Conservation (phyloP, 768 basidiomycete genomes). For the Sporobolomyces pararoseus region DNA sequence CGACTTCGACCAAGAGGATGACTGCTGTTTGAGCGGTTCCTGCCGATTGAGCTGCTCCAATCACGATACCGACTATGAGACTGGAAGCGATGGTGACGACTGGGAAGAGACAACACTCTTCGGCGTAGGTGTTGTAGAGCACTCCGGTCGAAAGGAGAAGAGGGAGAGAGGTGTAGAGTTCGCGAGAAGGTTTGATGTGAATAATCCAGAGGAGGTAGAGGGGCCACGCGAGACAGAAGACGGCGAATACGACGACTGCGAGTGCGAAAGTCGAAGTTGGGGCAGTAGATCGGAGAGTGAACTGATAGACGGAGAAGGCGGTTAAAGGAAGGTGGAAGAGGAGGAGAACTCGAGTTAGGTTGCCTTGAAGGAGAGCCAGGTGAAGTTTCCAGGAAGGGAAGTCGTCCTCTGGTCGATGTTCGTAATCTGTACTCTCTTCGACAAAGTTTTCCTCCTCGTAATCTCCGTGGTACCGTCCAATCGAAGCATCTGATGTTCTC, state of each 20-base stretch:
- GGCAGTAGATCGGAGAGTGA: constrained; percentile 61
- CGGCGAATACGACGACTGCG: constrained; percentile 72
- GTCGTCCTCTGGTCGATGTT: constrained; percentile 9
- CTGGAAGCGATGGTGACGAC: constrained; percentile 75
- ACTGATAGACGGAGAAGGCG: constrained; percentile 82
- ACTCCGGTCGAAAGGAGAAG: constrained; percentile 86
- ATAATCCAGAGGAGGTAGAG: constrained; percentile 71
- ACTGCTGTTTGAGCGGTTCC: constrained; percentile 89
- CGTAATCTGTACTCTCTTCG: constrained; percentile 12
- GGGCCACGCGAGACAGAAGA: constrained; percentile 75
- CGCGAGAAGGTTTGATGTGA: constrained; percentile 72
- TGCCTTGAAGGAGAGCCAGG: constrained; percentile 55
- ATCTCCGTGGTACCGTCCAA: constrained; percentile 24
- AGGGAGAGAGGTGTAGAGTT: constrained; percentile 89
- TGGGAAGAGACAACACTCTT: constrained; percentile 84
- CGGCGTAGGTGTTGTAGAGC: constrained; percentile 89
- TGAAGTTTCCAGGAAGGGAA: constrained; percentile 32
- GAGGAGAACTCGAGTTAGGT: constrained; percentile 82
- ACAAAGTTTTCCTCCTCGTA: constrained; percentile 33
- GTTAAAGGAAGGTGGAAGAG: constrained; percentile 94
- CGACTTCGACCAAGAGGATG: constrained; percentile 82
- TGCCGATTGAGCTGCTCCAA: constrained; percentile 83
- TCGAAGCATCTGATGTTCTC: constrained; percentile 15
- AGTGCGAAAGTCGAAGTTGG: constrained; percentile 66
- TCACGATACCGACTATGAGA: constrained; percentile 72